A percentile compares a stretch with the other conserved stretches of the same genome.
These are phyloP conservation scores for Phalaenopsis aphrodite DNA, from an alignment of 106 monocot species.

Conservation along the genomic window DNA sequence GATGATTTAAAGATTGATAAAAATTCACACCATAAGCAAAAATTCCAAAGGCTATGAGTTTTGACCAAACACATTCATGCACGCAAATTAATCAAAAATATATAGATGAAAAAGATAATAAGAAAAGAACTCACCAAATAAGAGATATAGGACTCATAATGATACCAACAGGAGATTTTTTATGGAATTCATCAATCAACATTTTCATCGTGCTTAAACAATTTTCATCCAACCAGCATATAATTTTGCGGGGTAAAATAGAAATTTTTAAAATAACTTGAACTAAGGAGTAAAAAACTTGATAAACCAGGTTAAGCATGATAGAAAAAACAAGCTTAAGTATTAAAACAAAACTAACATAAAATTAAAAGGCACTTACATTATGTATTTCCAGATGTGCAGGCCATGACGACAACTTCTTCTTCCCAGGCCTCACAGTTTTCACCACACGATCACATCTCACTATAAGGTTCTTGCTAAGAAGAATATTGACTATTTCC, in stretches of 20 bases:
- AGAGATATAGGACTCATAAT: no score
- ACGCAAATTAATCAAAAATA: no score
- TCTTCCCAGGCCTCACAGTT: slow-evolving; percentile 93
- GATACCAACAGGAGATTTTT: no score
- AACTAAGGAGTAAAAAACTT: background rate
- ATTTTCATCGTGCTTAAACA: no score
- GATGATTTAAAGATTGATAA: no score
- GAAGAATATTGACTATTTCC: slow-evolving; percentile 61
- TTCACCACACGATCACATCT: slow-evolving; percentile 93
- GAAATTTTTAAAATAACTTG: background rate
- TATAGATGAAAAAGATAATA: no score
- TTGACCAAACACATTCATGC: no score
- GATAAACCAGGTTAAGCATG: background rate
- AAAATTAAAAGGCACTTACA: slow-evolving; percentile 32
- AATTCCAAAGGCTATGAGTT: no score
- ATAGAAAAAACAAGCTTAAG: background rate
- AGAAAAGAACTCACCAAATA: no score
- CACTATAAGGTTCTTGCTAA: slow-evolving; percentile 69
- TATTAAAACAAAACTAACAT: background rate
- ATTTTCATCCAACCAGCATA: background rate
- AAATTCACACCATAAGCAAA: no score
- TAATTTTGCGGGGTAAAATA: background rate
- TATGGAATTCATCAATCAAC: no score
- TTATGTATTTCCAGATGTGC: slow-evolving; percentile 78
- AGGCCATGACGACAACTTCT: slow-evolving; percentile 92